These are phyloP conservation scores for Aspergillus quadricinctus DNA, from an alignment of 2,329 filamentous ascomycete species.

Conservation along the genomic window DNA sequence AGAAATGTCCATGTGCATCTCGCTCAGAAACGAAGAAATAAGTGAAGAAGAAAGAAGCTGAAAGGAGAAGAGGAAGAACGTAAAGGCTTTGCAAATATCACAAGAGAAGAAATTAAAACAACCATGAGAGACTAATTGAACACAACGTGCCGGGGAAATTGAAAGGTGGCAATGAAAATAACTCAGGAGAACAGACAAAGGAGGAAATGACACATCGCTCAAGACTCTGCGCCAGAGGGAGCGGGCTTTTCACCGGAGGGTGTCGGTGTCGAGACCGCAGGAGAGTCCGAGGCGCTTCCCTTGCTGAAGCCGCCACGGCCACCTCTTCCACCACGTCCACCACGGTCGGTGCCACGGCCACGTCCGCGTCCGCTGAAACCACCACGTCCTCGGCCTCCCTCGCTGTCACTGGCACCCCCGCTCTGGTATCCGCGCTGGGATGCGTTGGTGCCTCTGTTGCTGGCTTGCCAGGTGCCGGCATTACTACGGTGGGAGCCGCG, in stretches of 20 bases:
- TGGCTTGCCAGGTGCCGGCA: constrained; percentile 53
- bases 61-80: constrained; percentile 5
- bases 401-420: constrained; percentile 73
- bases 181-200: constrained; percentile 11
- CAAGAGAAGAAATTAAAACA: constrained; percentile 26
- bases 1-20: constrained; percentile 5
- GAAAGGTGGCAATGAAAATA: constrained; percentile 6
- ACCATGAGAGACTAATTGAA: constrained; percentile 11
- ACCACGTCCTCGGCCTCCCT: constrained; percentile 54
- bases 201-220: constrained; percentile 15
- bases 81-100: constrained; percentile 17
- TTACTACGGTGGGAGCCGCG: constrained; percentile 52
- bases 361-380: constrained; percentile 45
- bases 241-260: constrained; percentile 33
- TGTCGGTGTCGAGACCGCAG: constrained; percentile 22
- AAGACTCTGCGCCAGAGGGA: constrained; percentile 30
- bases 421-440: constrained; percentile 76
- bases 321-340: constrained; percentile 53
- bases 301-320: constrained; percentile 59
- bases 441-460: constrained; percentile 60
- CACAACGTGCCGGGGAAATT: constrained; percentile 12
- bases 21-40: constrained; percentile 12
- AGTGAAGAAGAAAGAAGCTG: constrained; percentile 1
- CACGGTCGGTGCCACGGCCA: constrained; percentile 51
- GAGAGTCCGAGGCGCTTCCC: constrained; percentile 44